Evolutionary conservation across 1,284 basidiomycete genomes (phyloP).

Genomic region (Cutaneotrichosporon curvatum): DNA sequence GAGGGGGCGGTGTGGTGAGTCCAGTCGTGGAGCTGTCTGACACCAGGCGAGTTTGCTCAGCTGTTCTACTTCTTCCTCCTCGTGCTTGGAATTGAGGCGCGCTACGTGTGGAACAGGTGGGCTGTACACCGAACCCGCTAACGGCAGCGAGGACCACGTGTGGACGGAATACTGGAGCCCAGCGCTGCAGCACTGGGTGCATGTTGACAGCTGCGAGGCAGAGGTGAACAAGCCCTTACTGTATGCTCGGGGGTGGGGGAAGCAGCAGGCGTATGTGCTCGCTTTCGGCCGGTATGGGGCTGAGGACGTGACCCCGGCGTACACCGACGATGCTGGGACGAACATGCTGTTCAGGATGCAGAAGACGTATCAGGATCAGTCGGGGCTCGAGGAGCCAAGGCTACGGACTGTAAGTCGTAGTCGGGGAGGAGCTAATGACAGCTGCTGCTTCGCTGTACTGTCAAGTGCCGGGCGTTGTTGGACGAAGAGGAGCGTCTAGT

Average conservation of each 20-base stretch:
- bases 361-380: conserved; percentile 5
- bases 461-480: conserved; percentile 11
- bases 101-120: conserved; percentile 45
- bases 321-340: conserved; percentile 42
- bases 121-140: conserved; percentile 3
- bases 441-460: conserved; percentile 23
- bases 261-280: conserved; percentile 48
- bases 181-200: conserved; percentile 45
- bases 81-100: conserved; percentile 43
- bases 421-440: conserved; percentile 9
- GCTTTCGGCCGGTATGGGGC: conserved; percentile 46
- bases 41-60: conserved; percentile 46
- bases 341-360: conserved; percentile 13
- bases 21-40: background rate
- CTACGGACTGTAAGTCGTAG: conserved; percentile 32
- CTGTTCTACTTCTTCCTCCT: conserved; percentile 49
- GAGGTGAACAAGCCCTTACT: conserved; percentile 45
- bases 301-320: conserved; percentile 47
- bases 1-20: conserved; percentile 48
- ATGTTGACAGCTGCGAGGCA: conserved; percentile 50
- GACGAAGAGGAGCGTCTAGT: conserved; percentile 12
- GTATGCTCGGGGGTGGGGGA: conserved; percentile 50
- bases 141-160: conserved; percentile 49
- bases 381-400: conserved; percentile 31
- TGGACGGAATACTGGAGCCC: conserved; percentile 48